These are phyloP conservation scores for Domatiomyces catenatus DNA, from an alignment of 2,329 filamentous ascomycete species.

Conservation along the genomic window DNA sequence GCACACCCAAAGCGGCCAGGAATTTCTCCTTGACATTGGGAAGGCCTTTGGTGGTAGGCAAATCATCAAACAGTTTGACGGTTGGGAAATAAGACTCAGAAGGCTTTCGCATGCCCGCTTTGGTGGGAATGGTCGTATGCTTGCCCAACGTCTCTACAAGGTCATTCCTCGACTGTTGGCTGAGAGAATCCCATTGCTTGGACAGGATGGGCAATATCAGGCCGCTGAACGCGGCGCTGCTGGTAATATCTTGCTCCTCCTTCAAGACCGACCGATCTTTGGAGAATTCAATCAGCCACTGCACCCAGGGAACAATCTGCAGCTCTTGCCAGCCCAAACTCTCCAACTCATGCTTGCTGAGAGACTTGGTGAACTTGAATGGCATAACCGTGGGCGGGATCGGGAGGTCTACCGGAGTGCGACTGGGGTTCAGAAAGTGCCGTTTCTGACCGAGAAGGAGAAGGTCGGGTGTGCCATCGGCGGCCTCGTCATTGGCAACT, in stretches of 20 bases:
- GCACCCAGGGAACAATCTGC: conserved; percentile 71
- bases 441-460: conserved; percentile 62
- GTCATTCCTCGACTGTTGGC: conserved; percentile 47
- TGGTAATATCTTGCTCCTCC: conserved; percentile 54
- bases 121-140: conserved; percentile 73
- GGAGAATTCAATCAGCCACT: conserved; percentile 57
- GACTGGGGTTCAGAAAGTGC: conserved; percentile 59
- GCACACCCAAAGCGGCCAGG: conserved; percentile 64
- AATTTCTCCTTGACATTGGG: conserved; percentile 83
- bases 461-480: conserved; percentile 46
- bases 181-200: conserved; percentile 78
- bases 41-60: conserved; percentile 64
- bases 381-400: conserved; percentile 71
- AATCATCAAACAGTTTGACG: conserved; percentile 89
- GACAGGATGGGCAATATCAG: conserved; percentile 67
- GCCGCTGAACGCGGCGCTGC: conserved; percentile 56
- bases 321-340: conserved; percentile 76
- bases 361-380: conserved; percentile 60
- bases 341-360: conserved; percentile 54
- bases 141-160: conserved; percentile 50
- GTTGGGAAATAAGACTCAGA: conserved; percentile 77
- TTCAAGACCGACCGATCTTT: conserved; percentile 41
- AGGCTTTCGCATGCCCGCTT: conserved; percentile 73
- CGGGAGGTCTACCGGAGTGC: conserved; percentile 67
- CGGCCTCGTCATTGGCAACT: conserved; percentile 41